Evolutionary conservation across 345 rosid genomes (phyloP).

Genomic region (Euphorbia lathyris): DNA sequence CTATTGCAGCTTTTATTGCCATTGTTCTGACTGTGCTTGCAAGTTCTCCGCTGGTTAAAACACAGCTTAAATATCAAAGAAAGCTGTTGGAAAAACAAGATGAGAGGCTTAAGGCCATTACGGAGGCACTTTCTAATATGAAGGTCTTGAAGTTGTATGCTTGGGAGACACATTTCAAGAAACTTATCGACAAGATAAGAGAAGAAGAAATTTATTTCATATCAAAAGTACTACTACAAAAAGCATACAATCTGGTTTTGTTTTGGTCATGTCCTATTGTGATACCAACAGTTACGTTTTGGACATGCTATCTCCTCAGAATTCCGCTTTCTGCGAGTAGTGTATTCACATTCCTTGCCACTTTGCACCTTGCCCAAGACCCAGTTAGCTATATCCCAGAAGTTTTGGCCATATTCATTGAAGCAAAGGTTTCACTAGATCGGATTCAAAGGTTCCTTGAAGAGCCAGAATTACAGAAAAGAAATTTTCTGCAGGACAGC

Average conservation of each 20-base stretch:
- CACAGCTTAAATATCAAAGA: constrained; percentile 39
- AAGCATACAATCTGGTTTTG: constrained; percentile 33
- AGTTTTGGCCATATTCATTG: constrained; percentile 34
- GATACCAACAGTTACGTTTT: constrained; percentile 40
- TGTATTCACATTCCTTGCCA: constrained; percentile 50
- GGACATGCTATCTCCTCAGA: constrained; percentile 44
- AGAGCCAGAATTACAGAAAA: constrained; percentile 37
- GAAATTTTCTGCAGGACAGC: constrained; percentile 17
- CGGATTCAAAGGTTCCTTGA: constrained; percentile 45
- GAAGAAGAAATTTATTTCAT: constrained; percentile 40
- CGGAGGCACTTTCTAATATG: constrained; percentile 47
- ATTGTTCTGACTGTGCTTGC: constrained; percentile 26
- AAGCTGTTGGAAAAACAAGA: constrained; percentile 43
- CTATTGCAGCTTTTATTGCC: constrained; percentile 33
- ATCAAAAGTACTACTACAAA: constrained; percentile 22
- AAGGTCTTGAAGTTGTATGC: constrained; percentile 57
- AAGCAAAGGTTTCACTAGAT: constrained; percentile 46
- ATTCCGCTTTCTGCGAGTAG: constrained; percentile 41
- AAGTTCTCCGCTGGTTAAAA: constrained; percentile 38
- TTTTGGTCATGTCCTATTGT: constrained; percentile 46
- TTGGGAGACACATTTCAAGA: constrained; percentile 56
- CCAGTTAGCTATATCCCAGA: constrained; percentile 50
- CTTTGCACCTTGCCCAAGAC: constrained; percentile 44
- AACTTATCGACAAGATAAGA: constrained; percentile 35
- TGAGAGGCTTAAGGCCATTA: constrained; percentile 33